phyloP scores from a whole-genome alignment of 192 early-diverging fungal species.

The Coemansia sp. region DNA sequence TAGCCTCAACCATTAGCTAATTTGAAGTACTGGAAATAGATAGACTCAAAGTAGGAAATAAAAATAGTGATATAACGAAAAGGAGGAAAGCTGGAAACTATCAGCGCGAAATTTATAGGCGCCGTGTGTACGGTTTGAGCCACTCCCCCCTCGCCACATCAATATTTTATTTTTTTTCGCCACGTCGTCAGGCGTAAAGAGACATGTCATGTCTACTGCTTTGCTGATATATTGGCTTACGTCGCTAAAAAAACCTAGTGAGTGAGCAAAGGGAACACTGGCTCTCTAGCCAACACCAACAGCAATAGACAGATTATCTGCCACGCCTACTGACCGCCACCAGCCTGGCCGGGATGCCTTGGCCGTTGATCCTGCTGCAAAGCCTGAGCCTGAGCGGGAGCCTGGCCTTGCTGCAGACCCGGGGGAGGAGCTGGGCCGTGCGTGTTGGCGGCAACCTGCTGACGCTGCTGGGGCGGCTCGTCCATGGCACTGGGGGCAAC shows the following conservation, averaged over 20 bases:
- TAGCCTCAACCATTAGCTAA: not conserved
- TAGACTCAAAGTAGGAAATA: not conserved
- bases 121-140: not conserved
- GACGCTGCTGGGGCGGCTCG: constrained; percentile 60
- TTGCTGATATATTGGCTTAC: not conserved
- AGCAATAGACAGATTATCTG: not conserved
- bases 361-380: not conserved
- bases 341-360: not conserved
- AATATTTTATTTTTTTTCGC: not conserved
- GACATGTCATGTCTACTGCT: not conserved
- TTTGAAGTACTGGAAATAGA: not conserved
- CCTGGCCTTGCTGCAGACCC: constrained; percentile 14
- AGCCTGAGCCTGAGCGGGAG: constrained; percentile 9
- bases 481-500: constrained; percentile 76
- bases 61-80: not conserved
- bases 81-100: not conserved
- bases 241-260: not conserved
- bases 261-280: not conserved
- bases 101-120: not conserved
- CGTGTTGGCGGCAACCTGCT: constrained; percentile 11
- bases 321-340: not conserved
- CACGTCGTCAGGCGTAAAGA: not conserved
- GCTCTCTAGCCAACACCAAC: not conserved
- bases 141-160: not conserved
- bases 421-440: constrained; percentile 43